Percentiles rank a stretch among this genome's conserved stretches.
Evolutionary conservation across 352 stramenopile species (phyloP).

Genomic region (Phytophthora cactorum): DNA sequence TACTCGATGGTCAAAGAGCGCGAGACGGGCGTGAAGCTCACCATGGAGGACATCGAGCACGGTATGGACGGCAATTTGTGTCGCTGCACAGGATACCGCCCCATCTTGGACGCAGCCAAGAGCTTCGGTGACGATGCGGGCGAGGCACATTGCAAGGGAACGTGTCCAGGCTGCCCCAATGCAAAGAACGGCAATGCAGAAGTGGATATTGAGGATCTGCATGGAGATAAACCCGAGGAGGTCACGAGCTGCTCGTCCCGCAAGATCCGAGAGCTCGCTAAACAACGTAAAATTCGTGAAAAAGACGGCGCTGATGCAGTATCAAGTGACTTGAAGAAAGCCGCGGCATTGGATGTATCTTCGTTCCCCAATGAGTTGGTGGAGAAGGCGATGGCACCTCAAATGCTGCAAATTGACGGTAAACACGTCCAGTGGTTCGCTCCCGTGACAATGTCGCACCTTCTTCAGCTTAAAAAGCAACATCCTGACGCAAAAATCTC

Average conservation of each 20-base stretch:
- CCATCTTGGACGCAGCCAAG: constrained; percentile 87
- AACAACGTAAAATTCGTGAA: constrained; percentile 43
- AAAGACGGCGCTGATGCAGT: constrained; percentile 15
- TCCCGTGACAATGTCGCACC: constrained; percentile 87
- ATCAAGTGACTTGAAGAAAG: constrained; percentile 29
- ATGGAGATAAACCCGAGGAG: constrained; percentile 37
- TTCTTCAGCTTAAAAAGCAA: constrained; percentile 89
- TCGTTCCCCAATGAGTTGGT: constrained; percentile 72
- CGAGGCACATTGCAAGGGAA: constrained; percentile 66
- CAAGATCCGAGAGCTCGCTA: constrained; percentile 68
- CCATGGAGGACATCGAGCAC: constrained; percentile 92
- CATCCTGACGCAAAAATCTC: constrained; percentile 92
- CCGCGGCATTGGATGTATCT: constrained; percentile 15
- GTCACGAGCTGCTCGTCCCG: constrained; percentile 68
- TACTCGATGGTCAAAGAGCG: constrained; percentile 85
- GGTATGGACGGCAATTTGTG: constrained; percentile 97
- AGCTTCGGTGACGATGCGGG: constrained; percentile 79
- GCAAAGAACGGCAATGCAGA: constrained; percentile 41
- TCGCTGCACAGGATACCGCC: constrained; percentile 92
- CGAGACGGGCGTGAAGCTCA: constrained; percentile 67
- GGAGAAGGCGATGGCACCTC: constrained; percentile 52
- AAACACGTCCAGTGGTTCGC: constrained; percentile 92
- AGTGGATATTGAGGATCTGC: constrained; percentile 68
- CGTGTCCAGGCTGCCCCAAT: constrained; percentile 75
- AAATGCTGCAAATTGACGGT: constrained; percentile 74